Base-by-base conservation (phyloP, 192 early-diverging fungal species). In the Linnemannia exigua region DNA sequence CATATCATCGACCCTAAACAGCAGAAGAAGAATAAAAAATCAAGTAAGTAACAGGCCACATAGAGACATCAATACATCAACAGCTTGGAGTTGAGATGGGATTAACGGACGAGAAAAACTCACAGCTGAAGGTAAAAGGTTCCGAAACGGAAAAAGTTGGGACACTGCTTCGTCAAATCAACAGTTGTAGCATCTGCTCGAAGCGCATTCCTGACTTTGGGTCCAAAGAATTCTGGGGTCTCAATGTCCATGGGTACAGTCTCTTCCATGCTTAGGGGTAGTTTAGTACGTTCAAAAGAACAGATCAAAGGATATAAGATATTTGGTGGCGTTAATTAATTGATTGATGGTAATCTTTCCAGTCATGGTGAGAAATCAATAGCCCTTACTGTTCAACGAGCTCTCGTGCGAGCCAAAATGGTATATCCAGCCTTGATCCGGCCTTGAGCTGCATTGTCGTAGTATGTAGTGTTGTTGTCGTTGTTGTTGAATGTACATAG, bases 331-430 rank as follows among this genome's bases (percentile, higher is more conserved):
- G 58, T 33, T 63, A 25, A 54, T 63, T 28, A 31, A 28, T 38
- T 16, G n/a, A 9, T 0, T 14, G n/a, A 7, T 0, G 20, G 47
- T 17, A 25, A 58, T n/a, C n/a, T n/a, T n/a, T n/a, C n/a, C n/a
- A 14, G 2, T 1, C 14, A 22, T 19, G 9, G 22, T 14, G n/a
- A 15, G 28, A 44, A 68, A 67, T 38, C 16, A 44, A 47, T 17
- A 70, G 14, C 50, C 5, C 67, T 41, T 83, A 83, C 81, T 83
- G 70, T 36, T 72, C 76, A 5, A 83, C 68, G 47, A 83, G 63
- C 71, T 83, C 81, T 20, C 81, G 54, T 74, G 81, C 81, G 31
- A 83, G 37, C 81, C 81, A 83, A 71, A 83, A 83, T 17, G 81
- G 81, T 28, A 83, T 77, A 74, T 83, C 81, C 37, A 83, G 31